Evolutionary conservation across 768 basidiomycete species (phyloP).

Genomic region (Suillus lakei): DNA sequence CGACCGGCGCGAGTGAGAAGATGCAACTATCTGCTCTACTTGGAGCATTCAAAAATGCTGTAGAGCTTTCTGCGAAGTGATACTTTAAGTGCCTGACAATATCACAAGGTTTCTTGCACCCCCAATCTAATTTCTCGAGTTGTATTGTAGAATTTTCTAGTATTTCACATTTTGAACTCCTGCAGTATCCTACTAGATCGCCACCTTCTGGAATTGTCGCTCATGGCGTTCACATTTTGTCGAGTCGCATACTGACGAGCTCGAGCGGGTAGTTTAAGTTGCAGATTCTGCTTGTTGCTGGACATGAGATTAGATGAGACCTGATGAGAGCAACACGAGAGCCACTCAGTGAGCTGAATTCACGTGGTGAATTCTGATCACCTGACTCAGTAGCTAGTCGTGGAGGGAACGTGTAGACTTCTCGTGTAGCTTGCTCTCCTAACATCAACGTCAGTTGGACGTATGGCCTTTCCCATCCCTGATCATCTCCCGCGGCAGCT

Average conservation of each 20-base stretch:
- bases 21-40: conserved; percentile 91
- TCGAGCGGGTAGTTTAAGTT: not conserved
- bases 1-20: conserved; percentile 92
- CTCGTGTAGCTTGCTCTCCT: not conserved
- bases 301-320: not conserved
- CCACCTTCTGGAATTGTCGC: not conserved
- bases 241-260: not conserved
- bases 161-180: not conserved
- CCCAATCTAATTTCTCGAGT: not conserved
- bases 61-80: conserved; percentile 69
- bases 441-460: not conserved
- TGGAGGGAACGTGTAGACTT: not conserved
- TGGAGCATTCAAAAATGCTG: conserved; percentile 91
- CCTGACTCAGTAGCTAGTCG: not conserved
- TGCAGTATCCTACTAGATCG: not conserved
- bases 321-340: too few species aligned
- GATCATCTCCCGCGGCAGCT: conserved; percentile 72
- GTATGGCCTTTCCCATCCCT: conserved; percentile 79
- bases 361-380: not conserved
- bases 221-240: not conserved
- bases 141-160: not conserved
- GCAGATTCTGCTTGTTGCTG: not conserved
- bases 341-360: too few species aligned
- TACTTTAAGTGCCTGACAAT: not conserved
- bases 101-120: not conserved